Conservation (phyloP, 1,139 yeast species). For the Candida glucosophila region DNA sequence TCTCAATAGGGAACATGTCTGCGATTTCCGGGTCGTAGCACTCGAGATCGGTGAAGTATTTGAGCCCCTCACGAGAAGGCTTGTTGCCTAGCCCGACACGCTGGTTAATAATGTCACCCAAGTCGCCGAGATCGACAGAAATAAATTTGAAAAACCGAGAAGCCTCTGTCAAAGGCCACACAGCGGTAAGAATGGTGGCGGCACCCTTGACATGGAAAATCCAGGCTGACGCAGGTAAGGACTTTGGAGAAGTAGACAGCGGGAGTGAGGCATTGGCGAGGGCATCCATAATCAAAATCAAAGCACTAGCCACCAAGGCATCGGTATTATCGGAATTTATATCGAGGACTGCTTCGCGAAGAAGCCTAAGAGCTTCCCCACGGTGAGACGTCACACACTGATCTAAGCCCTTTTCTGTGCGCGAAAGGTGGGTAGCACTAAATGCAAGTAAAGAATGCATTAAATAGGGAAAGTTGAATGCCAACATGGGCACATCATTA, state of each 20-base stretch:
- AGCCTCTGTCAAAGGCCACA: slow-evolving; percentile 82
- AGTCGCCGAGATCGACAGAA: slow-evolving; percentile 69
- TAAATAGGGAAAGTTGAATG: slow-evolving; percentile 79
- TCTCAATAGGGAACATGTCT: slow-evolving; percentile 79
- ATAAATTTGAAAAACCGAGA: slow-evolving; percentile 68
- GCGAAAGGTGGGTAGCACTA: slow-evolving; percentile 81
- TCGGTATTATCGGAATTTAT: slow-evolving; percentile 82
- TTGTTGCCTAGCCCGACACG: slow-evolving; percentile 17
- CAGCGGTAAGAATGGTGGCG: slow-evolving; percentile 88
- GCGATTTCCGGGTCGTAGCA: slow-evolving; percentile 84
- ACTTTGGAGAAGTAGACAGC: slow-evolving; percentile 47
- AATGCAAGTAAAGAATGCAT: slow-evolving; percentile 90
- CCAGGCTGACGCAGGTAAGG: slow-evolving; percentile 92
- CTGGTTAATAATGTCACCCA: slow-evolving; percentile 70
- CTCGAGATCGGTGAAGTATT: slow-evolving; percentile 50
- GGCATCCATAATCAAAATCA: slow-evolving; percentile 84
- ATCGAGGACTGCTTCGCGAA: slow-evolving; percentile 78
- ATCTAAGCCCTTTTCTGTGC: slow-evolving; percentile 70
- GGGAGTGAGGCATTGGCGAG: slow-evolving; percentile 87
- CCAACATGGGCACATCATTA: slow-evolving; percentile 77
- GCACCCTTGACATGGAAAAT: slow-evolving; percentile 95
- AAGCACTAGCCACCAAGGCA: slow-evolving; percentile 86
- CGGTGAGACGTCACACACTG: slow-evolving; percentile 81
- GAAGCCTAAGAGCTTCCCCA: slow-evolving; percentile 72
- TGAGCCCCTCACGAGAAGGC: slow-evolving; percentile 11